Base-by-base conservation (phyloP, 2,329 filamentous ascomycete genomes). In the Thielaviopsis punctulata region DNA sequence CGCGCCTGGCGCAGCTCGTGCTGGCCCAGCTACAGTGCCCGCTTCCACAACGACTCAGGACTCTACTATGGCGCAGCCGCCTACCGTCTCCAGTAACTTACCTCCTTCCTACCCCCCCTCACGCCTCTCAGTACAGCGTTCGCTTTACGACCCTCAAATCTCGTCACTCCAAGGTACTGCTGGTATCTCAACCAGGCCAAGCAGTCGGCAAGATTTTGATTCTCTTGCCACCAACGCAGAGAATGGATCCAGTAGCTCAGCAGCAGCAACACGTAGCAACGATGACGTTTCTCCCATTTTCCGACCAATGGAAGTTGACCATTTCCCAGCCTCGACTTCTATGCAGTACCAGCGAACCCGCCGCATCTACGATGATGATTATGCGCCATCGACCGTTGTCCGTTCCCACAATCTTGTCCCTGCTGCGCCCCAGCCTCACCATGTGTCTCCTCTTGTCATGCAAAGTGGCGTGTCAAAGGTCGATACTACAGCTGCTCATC, bases 321-420 rank as follows among this genome's bases (percentile, higher is more conserved):
- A 30, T 48, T 25, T 51, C 30, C 22, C 46, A 55, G 49, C 45
- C 33, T 49, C 45, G 41, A 22, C 41, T 9, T 39, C 48, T 18
- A 43, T 49, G 33, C 41, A 52, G 18, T 52, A 52, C 44, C 27
- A 45, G 27, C 49, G 43, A 24, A 52, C 43, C 30, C 48, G 48
- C 25, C 51, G 45, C n/a, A 45, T 48, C 36, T 52, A 52, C 45
- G 51, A 43, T n/a, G 15, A 33, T 23, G 45, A 52, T 27, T 50
- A 36, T 59, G 69, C 64, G 58, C 67, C 76, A 49, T 74, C 82
- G 56, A 79, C 80, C 50, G 69, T 89, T 54, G 72, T 89, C 59
- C 79, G 80, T 61, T 81, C 80, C 59, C 82, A 88, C 62, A 81
- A 89, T 60, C 76, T 80, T 49, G 81, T 80, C 33, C 83, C 82